Percentiles rank a stretch among this genome's conserved stretches.
These are phyloP conservation scores for Kuraishia borneana DNA, from an alignment of 805 yeast genomes.

Conservation along the genomic window DNA sequence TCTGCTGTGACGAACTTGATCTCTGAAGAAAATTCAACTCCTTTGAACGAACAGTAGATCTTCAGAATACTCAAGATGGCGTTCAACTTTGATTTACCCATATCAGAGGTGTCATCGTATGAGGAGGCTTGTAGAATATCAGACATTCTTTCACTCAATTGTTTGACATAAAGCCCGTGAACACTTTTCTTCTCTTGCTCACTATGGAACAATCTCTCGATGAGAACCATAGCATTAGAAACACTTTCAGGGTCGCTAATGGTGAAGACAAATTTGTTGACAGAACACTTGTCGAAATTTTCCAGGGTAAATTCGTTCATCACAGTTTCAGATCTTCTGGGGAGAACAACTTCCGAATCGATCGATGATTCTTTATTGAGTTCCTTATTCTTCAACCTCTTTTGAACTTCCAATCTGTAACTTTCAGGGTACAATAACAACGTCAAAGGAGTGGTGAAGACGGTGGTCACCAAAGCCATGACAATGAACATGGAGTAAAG, in stretches of 20 bases:
- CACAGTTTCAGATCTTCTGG: slow-evolving; percentile 19
- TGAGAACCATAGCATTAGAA: slow-evolving; percentile 15
- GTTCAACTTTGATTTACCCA: slow-evolving; percentile 22
- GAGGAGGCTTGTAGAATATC: slow-evolving; percentile 57
- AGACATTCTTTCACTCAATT: slow-evolving; percentile 56
- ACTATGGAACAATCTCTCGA: slow-evolving; percentile 16
- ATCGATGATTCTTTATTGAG: slow-evolving; percentile 5
- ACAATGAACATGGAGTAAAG: slow-evolving; percentile 74
- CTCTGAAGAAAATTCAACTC: slow-evolving; percentile 19
- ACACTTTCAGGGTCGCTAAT: slow-evolving; percentile 16
- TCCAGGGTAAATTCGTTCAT: slow-evolving; percentile 7
- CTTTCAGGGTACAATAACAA: slow-evolving; percentile 47
- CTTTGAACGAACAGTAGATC: slow-evolving; percentile 17
- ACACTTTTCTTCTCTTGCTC: slow-evolving; percentile 11
- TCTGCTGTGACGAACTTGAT: slow-evolving; percentile 18
- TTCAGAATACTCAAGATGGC: slow-evolving; percentile 21
- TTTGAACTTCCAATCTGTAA: slow-evolving; percentile 40
- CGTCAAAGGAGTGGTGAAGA: slow-evolving; percentile 71
- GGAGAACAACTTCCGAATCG: slow-evolving; percentile 14
- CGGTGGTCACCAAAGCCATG: slow-evolving; percentile 73
- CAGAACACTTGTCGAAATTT: slow-evolving; percentile 8
- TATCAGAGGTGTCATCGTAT: not conserved
- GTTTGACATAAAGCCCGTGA: slow-evolving; percentile 44
- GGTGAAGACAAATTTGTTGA: slow-evolving; percentile 14
- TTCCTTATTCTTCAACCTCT: slow-evolving; percentile 10